Conservation (phyloP, 352 stramenopile genomes). For the Phytophthora rubi region DNA sequence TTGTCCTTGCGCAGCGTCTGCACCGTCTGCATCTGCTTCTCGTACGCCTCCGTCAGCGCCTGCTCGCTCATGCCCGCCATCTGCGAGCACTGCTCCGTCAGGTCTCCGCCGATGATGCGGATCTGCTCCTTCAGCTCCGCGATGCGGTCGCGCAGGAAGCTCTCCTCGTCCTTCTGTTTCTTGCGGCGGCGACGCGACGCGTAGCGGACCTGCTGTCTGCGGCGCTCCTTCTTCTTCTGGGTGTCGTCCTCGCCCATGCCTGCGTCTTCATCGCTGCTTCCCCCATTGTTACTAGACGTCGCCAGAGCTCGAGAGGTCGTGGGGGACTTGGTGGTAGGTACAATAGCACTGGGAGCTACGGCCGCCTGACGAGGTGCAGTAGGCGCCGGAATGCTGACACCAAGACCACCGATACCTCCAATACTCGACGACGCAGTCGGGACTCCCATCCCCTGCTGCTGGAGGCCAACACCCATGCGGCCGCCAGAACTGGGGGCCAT, state of each 20-base stretch:
- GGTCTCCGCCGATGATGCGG: constrained; percentile 78
- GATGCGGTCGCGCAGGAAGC: constrained; percentile 79
- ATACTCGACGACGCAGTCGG: constrained; percentile 11
- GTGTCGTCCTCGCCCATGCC: constrained; percentile 56
- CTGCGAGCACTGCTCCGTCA: constrained; percentile 81
- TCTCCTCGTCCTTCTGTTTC: constrained; percentile 88
- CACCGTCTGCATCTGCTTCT: constrained; percentile 85
- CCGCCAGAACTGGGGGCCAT: constrained; percentile 32
- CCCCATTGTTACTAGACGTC: constrained; percentile 53
- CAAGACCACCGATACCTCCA: background rate
- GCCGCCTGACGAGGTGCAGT: constrained; percentile 23
- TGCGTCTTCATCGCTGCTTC: constrained; percentile 66
- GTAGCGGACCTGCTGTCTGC: constrained; percentile 80
- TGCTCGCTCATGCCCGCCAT: constrained; percentile 86
- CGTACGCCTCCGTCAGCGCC: constrained; percentile 76
- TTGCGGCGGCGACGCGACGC: constrained; percentile 80
- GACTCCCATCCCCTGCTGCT: constrained; percentile 30
- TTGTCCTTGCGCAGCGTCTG: constrained; percentile 85
- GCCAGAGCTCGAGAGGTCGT: constrained; percentile 51
- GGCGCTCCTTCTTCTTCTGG: constrained; percentile 85
- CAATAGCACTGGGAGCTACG: constrained; percentile 42
- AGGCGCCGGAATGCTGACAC: constrained; percentile 16
- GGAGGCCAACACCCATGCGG: constrained; percentile 32
- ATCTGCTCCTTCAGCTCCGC: constrained; percentile 88
- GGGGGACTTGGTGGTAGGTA: constrained; percentile 45